These are phyloP conservation scores for Cladosporium colombiae DNA, from an alignment of 2,329 filamentous ascomycete species.

Conservation along the genomic window DNA sequence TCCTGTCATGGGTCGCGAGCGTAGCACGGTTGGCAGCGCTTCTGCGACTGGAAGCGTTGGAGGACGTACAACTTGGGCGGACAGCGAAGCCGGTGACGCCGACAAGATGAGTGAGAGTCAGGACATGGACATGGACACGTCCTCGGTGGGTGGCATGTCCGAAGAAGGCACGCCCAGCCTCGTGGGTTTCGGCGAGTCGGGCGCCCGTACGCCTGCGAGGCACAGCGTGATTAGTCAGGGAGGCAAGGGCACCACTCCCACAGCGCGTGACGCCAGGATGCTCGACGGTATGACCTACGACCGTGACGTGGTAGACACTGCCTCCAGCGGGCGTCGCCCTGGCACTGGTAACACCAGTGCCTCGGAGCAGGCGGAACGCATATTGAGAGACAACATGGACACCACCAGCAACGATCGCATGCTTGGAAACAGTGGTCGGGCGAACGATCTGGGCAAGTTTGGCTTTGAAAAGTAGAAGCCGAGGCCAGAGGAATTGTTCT, in stretches of 20 bases:
- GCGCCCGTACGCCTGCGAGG: slow-evolving; percentile 62
- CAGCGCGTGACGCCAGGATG: slow-evolving; percentile 43
- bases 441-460: slow-evolving; percentile 56
- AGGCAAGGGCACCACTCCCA: slow-evolving; percentile 43
- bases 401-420: slow-evolving; percentile 39
- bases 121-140: slow-evolving; percentile 49
- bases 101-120: slow-evolving; percentile 67
- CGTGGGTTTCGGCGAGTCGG: slow-evolving; percentile 83
- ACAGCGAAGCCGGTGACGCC: slow-evolving; percentile 61
- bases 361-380: slow-evolving; percentile 63
- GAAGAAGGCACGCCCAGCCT: slow-evolving; percentile 82
- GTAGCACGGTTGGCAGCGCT: slow-evolving; percentile 86
- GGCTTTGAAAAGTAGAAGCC: slow-evolving; percentile 55
- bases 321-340: slow-evolving; percentile 22
- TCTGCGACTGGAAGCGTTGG: slow-evolving; percentile 81
- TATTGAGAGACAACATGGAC: slow-evolving; percentile 62
- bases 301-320: slow-evolving; percentile 41
- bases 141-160: slow-evolving; percentile 75
- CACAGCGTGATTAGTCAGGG: slow-evolving; percentile 77
- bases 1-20: slow-evolving; percentile 66
- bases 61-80: slow-evolving; percentile 68
- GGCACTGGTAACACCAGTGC: slow-evolving; percentile 19
- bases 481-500: background rate
- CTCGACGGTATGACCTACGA: slow-evolving; percentile 51
- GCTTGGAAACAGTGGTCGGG: slow-evolving; percentile 32